A percentile compares a stretch with the other conserved stretches of the same genome.
Conservation (phyloP, 2,329 filamentous ascomycete genomes). For the Colletotrichum sp. region DNA sequence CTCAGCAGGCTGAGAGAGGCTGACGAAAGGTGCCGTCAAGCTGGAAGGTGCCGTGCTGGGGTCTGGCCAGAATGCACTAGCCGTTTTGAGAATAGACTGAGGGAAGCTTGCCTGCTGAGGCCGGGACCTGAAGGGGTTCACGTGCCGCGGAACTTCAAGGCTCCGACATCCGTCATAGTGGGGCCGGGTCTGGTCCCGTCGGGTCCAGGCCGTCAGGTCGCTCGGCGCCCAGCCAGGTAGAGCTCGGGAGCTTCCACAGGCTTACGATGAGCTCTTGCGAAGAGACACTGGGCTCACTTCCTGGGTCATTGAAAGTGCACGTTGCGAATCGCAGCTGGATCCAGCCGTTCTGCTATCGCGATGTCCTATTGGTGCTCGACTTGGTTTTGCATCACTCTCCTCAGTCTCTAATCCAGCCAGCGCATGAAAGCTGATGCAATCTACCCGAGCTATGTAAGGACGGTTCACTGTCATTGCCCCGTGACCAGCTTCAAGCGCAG, state of each 20-base stretch:
- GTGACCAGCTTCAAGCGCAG: not conserved
- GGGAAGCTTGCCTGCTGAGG: not conserved
- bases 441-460: not conserved
- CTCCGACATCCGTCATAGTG: not conserved
- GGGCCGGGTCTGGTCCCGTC: not conserved
- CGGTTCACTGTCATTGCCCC: not conserved
- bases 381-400: not conserved
- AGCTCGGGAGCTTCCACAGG: not conserved
- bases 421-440: not conserved
- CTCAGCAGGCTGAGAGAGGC: slow-evolving; percentile 23
- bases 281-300: not conserved
- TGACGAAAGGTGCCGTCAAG: slow-evolving; percentile 23
- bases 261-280: not conserved
- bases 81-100: not conserved
- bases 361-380: not conserved
- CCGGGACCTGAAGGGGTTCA: not conserved
- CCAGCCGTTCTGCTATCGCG: not conserved
- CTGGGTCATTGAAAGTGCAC: not conserved
- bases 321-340: not conserved
- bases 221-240: not conserved
- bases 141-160: not conserved
- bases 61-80: not conserved
- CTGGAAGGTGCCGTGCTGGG: slow-evolving; percentile 15
- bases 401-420: not conserved
- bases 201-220: not conserved